Evolutionary conservation across 148 eudicot species (phyloP), one percentile per base, ranked within the genome.

Genomic region (Persicaria maculosa): DNA sequence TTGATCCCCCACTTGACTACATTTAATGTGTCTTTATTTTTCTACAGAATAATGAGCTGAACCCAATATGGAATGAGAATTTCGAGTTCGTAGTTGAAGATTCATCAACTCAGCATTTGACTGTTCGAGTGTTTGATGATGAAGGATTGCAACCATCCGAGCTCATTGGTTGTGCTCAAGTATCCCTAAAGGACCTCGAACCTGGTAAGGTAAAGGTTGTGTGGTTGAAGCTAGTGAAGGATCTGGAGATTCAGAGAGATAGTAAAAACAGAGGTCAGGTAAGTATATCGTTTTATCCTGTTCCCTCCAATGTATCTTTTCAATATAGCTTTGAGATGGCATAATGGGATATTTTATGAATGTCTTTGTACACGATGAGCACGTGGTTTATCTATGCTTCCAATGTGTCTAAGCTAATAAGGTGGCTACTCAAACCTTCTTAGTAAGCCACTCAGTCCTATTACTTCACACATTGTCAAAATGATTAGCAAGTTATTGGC

Each of bases 1-100:
- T 65, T 62, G 68, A 31, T 31, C n/a, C 15, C 47, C 43, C 70
- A 65, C 70, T 36, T 65, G 47, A 45, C 73, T 71, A 1, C 40
- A 36, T 53, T 1, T 62, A 44, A 70, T 70, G 19, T 12, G 46
- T 14, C 62, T 17, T 11, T 53, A 2, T 14, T 40, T 79, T 16
- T 44, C 36, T 75, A 68, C 76, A 93, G 98, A 82, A 83, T 84
- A 93, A 93, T 72, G 79, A 83, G 75, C 44, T 84, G 80, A 91
- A 89, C 81, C 98, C 98, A 6, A 88, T 93, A 53, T 91, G 98
- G 97, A 91, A 91, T 54, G 98, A 91, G 87, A 88, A 83, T 79
- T 93, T 91, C 71, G 94, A 91, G 77, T 91, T 93, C 78, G 83
- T 83, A 31, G 93, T 93, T 44, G 98, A 93, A 81, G 98, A 93